Percentiles rank a stretch among this genome's conserved stretches.
These are phyloP conservation scores for Colletotrichum filicis DNA, from an alignment of 2,329 filamentous ascomycete genomes.

Conservation along the genomic window DNA sequence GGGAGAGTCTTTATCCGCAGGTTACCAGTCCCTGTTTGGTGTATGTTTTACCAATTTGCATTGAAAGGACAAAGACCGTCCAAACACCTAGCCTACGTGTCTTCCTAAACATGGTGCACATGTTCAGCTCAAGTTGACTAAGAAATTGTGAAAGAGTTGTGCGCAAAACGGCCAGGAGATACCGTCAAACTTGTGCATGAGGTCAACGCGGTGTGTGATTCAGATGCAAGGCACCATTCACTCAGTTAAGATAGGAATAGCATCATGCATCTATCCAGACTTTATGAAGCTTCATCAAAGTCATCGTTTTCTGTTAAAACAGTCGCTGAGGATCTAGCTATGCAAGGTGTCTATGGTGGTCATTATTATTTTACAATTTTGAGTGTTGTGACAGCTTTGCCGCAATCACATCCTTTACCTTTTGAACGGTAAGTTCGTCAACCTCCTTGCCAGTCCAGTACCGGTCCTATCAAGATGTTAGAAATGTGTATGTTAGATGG, in stretches of 20 bases:
- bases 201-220: too few species aligned
- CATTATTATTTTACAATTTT: slow-evolving; percentile 39
- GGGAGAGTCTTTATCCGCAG: background rate
- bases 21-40: background rate
- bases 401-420: slow-evolving; percentile 65
- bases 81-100: background rate
- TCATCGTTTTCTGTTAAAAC: slow-evolving; percentile 7
- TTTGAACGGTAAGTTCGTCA: slow-evolving; percentile 67
- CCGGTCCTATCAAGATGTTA: slow-evolving; percentile 46
- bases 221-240: background rate
- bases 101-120: background rate
- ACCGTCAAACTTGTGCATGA: too few species aligned
- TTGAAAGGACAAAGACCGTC: too few species aligned
- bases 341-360: slow-evolving; percentile 6
- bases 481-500: background rate
- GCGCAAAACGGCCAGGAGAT: too few species aligned
- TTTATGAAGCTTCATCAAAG: background rate
- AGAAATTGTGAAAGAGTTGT: background rate
- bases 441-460: slow-evolving; percentile 74
- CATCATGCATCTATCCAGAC: too few species aligned
- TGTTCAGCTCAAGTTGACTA: background rate
- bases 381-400: slow-evolving; percentile 51
- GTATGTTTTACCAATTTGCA: background rate
- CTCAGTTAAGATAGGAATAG: too few species aligned
- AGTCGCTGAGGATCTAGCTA: slow-evolving; percentile 28